Base-by-base conservation (phyloP, 2,329 filamentous ascomycete genomes). In the Magnaporthales sp. region DNA sequence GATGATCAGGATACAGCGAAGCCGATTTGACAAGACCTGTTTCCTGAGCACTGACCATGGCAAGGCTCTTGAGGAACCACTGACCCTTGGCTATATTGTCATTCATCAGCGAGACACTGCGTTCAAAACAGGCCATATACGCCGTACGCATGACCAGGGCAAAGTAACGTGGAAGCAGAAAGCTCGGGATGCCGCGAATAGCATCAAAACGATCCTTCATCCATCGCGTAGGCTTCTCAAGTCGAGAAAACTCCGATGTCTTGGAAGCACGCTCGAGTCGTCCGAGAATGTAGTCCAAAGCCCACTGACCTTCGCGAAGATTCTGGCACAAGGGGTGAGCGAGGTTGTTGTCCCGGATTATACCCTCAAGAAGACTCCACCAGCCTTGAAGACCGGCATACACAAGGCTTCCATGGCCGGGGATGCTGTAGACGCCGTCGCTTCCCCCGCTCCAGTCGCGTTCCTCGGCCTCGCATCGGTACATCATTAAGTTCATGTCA, bases 311-410 rank as follows among this genome's bases (percentile, higher is more conserved):
- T 70, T 96, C 86, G 64, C 95, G 89, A 5, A 99, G 85, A 74
- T 99, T 94, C 73, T 97, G 90, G 77, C 94, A 98, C 11, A 99
- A 84, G 0, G 95, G 91, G 75, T 99, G 95, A 0, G 91, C 95
- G 9, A 99, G 85, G 74, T 98, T 88, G 75, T 99, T 99, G 70
- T 95, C 88, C 64, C 84, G 86, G 71, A 98, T 91, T 69, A 99
- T 90, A 67, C 91, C 84, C 72, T 92, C 89, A 58, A 99, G 80
- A 0, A 97, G 82, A 75, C 93, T 97, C 93, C 94, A 97, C 94
- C 95, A 99, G 51, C 96, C 96, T 76, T 99, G 95, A n/a, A 99
- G 83, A 68, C 95, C 95, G 68, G 94, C 94, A 76, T 98, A 99
- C 2, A 97, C 91, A 58, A 97, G 84, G 68, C 90, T 88, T 2